These are phyloP conservation scores for Lipomyces lipofer DNA, from an alignment of 805 yeast genomes.

Conservation along the genomic window DNA sequence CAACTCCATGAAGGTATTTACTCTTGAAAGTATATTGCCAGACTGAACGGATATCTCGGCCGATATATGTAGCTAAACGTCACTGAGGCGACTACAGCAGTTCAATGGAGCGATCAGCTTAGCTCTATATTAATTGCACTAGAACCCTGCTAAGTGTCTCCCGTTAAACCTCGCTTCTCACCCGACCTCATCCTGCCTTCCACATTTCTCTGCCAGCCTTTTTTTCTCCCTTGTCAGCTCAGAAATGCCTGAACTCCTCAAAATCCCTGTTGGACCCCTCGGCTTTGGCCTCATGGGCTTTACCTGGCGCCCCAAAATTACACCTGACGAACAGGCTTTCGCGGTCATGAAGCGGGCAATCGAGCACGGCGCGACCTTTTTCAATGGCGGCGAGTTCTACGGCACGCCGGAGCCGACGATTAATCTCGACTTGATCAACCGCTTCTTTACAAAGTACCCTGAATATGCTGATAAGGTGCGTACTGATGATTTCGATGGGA, in stretches of 20 bases:
- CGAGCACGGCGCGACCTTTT: conserved; percentile 49
- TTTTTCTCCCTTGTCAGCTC: too few species aligned
- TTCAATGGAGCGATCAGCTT: too few species aligned
- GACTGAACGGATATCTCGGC: too few species aligned
- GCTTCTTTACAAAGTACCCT: conserved; percentile 50
- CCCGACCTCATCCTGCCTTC: too few species aligned
- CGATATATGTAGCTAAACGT: too few species aligned
- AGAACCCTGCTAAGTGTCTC: too few species aligned
- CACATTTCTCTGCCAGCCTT: too few species aligned
- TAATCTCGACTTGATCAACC: conserved; percentile 56
- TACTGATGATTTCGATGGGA: conserved; percentile 36
- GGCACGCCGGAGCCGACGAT: conserved; percentile 39
- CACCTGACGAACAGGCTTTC: conserved; percentile 50
- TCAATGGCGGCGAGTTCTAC: conserved; percentile 73
- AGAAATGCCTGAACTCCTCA: conserved; percentile 8
- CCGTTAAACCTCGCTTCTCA: too few species aligned
- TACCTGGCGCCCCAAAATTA: conserved; percentile 57
- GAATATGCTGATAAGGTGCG: conserved; percentile 53
- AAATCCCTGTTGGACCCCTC: conserved; percentile 31
- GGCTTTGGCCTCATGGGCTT: conserved; percentile 85
- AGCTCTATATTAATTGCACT: too few species aligned
- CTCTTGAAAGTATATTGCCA: too few species aligned
- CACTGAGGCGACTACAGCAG: too few species aligned
- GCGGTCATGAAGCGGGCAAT: conserved; percentile 54
- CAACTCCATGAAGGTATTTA: too few species aligned